Evolutionary conservation across 176 grass and related monocot species (phyloP).

Genomic region (Lolium perenne): DNA sequence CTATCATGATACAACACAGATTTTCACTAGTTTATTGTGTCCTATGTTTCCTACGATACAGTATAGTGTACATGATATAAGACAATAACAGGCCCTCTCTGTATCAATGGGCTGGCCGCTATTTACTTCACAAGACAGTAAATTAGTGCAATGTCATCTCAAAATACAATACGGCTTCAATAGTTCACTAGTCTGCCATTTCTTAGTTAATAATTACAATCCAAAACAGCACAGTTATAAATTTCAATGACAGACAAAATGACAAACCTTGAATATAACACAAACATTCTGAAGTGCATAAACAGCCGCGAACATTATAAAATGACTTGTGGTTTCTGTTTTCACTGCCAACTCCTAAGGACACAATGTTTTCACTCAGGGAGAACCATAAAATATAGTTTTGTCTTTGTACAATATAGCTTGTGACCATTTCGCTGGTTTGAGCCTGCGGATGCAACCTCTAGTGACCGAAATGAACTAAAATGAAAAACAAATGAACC

Average conservation of each 20-base stretch:
- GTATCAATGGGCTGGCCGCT: background rate
- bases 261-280: background rate
- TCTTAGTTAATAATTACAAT: background rate
- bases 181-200: constrained; percentile 1
- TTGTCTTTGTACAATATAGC: background rate
- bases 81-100: background rate
- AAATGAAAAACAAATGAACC: background rate
- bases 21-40: background rate
- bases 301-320: background rate
- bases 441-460: background rate
- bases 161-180: constrained; percentile 16
- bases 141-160: constrained; percentile 6
- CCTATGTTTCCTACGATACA: background rate
- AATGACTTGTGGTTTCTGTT: background rate
- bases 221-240: constrained; percentile 1
- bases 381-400: background rate
- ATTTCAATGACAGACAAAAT: constrained; percentile 17
- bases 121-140: constrained; percentile 2
- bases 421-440: background rate
- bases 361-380: constrained; percentile 4
- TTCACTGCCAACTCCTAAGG: constrained; percentile 3
- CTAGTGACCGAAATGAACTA: constrained; percentile 6
- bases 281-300: background rate
- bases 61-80: background rate
- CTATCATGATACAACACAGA: background rate